Evolutionary conservation across 768 basidiomycete genomes (phyloP), one percentile per base, ranked within the genome.

Genomic region (Amylocystis lapponica): DNA sequence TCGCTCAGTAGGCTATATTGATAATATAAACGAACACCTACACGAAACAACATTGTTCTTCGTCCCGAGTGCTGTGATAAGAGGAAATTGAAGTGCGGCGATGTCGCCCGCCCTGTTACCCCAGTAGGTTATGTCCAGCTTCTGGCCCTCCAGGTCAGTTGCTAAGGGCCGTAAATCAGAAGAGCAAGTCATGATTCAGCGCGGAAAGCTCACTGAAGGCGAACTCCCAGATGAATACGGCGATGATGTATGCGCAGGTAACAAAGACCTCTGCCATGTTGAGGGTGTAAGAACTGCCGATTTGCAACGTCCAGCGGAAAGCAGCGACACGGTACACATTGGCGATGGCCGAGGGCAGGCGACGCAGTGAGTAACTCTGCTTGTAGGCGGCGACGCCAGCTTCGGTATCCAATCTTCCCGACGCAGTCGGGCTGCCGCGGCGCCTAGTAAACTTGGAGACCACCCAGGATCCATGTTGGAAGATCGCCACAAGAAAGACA

Each of bases 21-120:
- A n/a, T n/a, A n/a, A n/a, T n/a, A n/a, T n/a, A 30, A 9, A 3
- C 14, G 14, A n/a, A 17, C 22, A 57, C 68, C 12, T 48, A 69
- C 68, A 56, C 1, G 64, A 56, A 26, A 77, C 59, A 20, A 78
- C 54, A 44, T 82, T 82, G 58, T 83, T 82, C 62, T 76, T 76
- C 48, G 74, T 76, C 1, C 77, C 78, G 20, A 84, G 68, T 2
- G 71, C 78, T 13, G 72, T 67, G 53, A 82, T 63, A 16, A 83
- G 63, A 2, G 79, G 74, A 0, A 78, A 57, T 55, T 83, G 78
- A 29, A 64, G 64, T 6, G 60, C 57, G 1, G 70, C 75, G 19
- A 78, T 66, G 23, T 59, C 58, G 1, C 66, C 72, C 2, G 70
- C 64, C 21, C 70, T 62, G 45, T 75, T 60, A 8, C 48, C 47